Evolutionary conservation across 75 land plant genomes (phyloP), one percentile per base, ranked within the genome.

Genomic region (Larix kaempferi): DNA sequence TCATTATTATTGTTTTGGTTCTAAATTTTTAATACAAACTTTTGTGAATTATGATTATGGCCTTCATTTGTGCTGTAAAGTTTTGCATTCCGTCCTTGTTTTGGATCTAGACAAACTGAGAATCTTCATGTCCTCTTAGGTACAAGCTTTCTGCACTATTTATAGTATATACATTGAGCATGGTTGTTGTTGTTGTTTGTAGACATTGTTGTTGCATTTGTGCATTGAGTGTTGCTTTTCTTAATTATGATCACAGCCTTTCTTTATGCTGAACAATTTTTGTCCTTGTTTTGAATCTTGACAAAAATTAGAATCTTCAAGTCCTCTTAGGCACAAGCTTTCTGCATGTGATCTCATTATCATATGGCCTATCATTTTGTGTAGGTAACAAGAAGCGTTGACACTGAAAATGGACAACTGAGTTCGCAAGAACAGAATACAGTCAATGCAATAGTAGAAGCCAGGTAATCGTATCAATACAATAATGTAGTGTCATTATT

Each of bases 301-400:
- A 22, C 19, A 69, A 41, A 37, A n/a, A 8, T 22, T 10, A 67
- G 22, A 39, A 67, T 67, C 52, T 21, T 39, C 41, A 21, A 11
- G 21, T 39, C 44, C 39, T 41, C n/a, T 69, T 69, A 10, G 52
- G 14, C 23, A 41, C 41, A 69, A 37, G 23, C 25, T 14, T 41
- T 69, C 41, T 69, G 25, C 73, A 10, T 2, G 10, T 69, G 10
- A 35, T 29, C 69, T 66, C n/a, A 66, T 66, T 21, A 35, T 41
- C 41, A 69, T 23, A 21, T 44, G 49, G 1, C 22, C 41, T 21
- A 49, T 73, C 39, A 73, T 35, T 74, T 39, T 33, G 27, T 61
- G 12, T 83, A 94, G 95, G 96, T 92, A 10, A 94, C 95, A 56
- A 82, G 95, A 73, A 91, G 95, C 75, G 88, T 88, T 12, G 92